These are phyloP conservation scores for Phytophthora syringae DNA, from an alignment of 352 stramenopile species.

Conservation along the genomic window DNA sequence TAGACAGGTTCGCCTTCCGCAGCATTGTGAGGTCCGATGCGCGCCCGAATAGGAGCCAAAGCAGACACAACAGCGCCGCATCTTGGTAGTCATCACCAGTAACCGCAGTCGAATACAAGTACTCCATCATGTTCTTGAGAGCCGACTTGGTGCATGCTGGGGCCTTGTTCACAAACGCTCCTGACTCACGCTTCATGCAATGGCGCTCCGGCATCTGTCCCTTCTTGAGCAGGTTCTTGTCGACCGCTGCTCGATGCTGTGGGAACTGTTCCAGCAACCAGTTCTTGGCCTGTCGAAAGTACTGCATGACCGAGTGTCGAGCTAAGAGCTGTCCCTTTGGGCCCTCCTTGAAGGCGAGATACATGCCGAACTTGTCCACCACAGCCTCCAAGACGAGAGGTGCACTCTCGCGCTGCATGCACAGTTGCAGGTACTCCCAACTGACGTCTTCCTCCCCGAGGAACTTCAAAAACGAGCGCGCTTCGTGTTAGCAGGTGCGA, in stretches of 20 bases:
- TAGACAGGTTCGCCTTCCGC: conserved; percentile 26
- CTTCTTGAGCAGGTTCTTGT: conserved; percentile 24
- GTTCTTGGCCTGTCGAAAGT: conserved; percentile 29
- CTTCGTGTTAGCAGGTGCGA: too few relatives aligned
- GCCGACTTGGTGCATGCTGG: conserved; percentile 13
- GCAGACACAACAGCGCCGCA: conserved; percentile 20
- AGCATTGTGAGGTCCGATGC: conserved; percentile 29
- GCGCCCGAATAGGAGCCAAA: conserved; percentile 43
- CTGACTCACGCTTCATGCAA: conserved; percentile 11
- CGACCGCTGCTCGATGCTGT: conserved; percentile 5
- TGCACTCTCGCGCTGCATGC: conserved; percentile 7
- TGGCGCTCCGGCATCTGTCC: conserved; percentile 18
- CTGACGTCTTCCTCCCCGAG: too few relatives aligned
- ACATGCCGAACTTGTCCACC: conserved; percentile 32
- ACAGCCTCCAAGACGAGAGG: conserved; percentile 1
- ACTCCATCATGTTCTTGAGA: conserved; percentile 9
- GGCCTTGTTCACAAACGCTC: conserved; percentile 11
- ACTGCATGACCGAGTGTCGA: conserved; percentile 25
- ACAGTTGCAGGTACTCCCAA: too few relatives aligned
- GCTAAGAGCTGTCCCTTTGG: conserved; percentile 11
- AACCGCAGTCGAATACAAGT: conserved; percentile 15
- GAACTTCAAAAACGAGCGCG: too few relatives aligned
- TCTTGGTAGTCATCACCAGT: conserved; percentile 20
- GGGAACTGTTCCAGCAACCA: conserved; percentile 24
- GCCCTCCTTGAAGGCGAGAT: conserved; percentile 26